A percentile compares a stretch with the other conserved stretches of the same genome.
Conservation (phyloP, 257 asterid species). For the Jaltomata sinuosa region DNA sequence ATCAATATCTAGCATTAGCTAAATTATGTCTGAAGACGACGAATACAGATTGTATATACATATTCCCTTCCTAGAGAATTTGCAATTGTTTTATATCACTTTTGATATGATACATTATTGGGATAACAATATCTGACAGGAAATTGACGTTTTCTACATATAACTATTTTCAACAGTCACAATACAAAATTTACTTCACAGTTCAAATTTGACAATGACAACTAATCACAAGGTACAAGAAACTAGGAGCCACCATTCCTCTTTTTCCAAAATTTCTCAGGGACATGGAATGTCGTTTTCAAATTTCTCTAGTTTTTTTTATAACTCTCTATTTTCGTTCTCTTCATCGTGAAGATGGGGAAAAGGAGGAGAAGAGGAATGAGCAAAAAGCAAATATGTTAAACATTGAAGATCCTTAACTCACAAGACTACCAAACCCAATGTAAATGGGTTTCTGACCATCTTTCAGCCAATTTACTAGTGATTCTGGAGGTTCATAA, state of each 20-base stretch:
- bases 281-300: background rate
- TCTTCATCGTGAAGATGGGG: slow-evolving; percentile 5
- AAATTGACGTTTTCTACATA: background rate
- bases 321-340: background rate
- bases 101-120: background rate
- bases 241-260: background rate
- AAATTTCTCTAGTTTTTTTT: background rate
- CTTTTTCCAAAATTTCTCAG: background rate
- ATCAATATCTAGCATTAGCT: background rate
- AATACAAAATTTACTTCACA: background rate
- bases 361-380: background rate
- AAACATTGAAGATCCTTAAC: slow-evolving; percentile 20
- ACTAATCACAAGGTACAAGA: background rate
- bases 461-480: slow-evolving; percentile 79
- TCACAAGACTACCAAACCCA: slow-evolving; percentile 88
- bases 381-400: background rate
- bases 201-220: background rate
- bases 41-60: background rate
- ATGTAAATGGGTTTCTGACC: slow-evolving; percentile 80
- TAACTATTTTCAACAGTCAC: background rate
- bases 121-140: background rate
- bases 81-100: background rate
- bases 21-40: background rate
- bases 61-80: background rate
- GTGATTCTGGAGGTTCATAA: slow-evolving; percentile 80